Evolutionary conservation across 148 eudicot species (phyloP), one percentile per base, ranked within the genome.

Genomic region (Heliosperma pusillum): DNA sequence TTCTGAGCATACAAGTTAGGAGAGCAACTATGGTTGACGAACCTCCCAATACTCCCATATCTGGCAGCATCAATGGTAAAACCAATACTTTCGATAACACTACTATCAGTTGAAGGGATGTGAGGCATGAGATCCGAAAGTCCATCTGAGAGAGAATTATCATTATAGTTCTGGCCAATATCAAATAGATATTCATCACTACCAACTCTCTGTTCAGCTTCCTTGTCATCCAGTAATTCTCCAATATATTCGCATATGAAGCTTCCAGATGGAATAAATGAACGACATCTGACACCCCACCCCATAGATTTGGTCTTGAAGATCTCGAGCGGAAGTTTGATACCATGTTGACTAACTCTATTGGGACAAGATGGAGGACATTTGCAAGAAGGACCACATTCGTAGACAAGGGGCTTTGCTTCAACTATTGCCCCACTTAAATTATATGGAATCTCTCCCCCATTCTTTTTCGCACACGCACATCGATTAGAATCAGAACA

Each of bases 211-310:
- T 85, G 71, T 74, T 93, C 93, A 62, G 98, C 98, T 82, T 91
- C 98, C 72, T 78, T 88, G 69, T 93, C 95, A 29, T 91, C 88
- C 9, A 93, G 84, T 72, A 93, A 81, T 87, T 93, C 97, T 21
- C 98, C 98, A 16, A 85, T 79, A 78, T 93, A 93, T 82, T 93
- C 97, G 25, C 98, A 93, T 81, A 89, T 89, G 79, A 93, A 91
- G 77, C 90, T 88, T 33, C 98, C 98, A 1, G 97, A 85, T 29
- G 98, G 81, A 44, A 93, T 86, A 36, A 89, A 85, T 74, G 81
- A 85, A 20, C 87, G 77, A 22, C 89, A 82, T 82, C 98, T 87
- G 47, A 91, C 90, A 27, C 97, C 98, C 98, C 98, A 93, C 10
- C 98, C 98, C 73, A 91, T 86, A 22, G 85, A 81, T 68, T 81